Percentiles rank a stretch among this genome's conserved stretches.
These are phyloP conservation scores for Boletus pseudo-olivaceus DNA, from an alignment of 768 basidiomycete species.

Conservation along the genomic window DNA sequence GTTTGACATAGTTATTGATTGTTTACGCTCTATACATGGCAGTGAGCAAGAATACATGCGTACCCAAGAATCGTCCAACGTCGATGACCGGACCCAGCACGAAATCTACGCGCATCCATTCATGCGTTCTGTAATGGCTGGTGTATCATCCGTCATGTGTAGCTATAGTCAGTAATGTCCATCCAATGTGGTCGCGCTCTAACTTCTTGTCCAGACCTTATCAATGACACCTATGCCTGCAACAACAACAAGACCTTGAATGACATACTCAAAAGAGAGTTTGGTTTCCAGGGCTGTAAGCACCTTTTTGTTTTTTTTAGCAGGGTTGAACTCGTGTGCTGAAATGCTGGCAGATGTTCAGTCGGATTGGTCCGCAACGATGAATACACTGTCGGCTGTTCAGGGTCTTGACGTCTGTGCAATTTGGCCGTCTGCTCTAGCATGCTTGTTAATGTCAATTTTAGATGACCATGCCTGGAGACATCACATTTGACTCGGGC, in stretches of 20 bases:
- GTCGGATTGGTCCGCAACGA: slow-evolving; percentile 68
- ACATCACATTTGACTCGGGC: slow-evolving; percentile 39
- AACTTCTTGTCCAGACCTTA: slow-evolving; percentile 36
- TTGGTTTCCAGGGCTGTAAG: slow-evolving; percentile 63
- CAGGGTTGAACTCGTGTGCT: not conserved
- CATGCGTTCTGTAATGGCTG: slow-evolving; percentile 58
- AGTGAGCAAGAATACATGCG: slow-evolving; percentile 38
- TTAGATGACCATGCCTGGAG: slow-evolving; percentile 75
- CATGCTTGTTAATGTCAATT: not conserved
- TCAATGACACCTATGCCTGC: slow-evolving; percentile 61
- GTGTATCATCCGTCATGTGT: slow-evolving; percentile 66
- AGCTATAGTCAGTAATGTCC: slow-evolving; percentile 42
- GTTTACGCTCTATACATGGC: not conserved
- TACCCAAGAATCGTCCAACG: slow-evolving; percentile 33
- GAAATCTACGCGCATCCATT: slow-evolving; percentile 58
- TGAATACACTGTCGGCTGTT: slow-evolving; percentile 45
- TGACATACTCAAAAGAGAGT: slow-evolving; percentile 60
- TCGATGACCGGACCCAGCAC: slow-evolving; percentile 46
- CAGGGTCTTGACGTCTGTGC: slow-evolving; percentile 56
- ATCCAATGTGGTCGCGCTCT: not conserved
- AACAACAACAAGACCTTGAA: slow-evolving; percentile 60
- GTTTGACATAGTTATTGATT: not conserved
- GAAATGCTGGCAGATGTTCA: slow-evolving; percentile 37
- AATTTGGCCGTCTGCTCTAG: not conserved
- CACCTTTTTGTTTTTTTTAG: not conserved